Evolutionary conservation across 2,329 filamentous ascomycete genomes (phyloP), one percentile per base, ranked within the genome.

Genomic region (Verticillium dahliae): DNA sequence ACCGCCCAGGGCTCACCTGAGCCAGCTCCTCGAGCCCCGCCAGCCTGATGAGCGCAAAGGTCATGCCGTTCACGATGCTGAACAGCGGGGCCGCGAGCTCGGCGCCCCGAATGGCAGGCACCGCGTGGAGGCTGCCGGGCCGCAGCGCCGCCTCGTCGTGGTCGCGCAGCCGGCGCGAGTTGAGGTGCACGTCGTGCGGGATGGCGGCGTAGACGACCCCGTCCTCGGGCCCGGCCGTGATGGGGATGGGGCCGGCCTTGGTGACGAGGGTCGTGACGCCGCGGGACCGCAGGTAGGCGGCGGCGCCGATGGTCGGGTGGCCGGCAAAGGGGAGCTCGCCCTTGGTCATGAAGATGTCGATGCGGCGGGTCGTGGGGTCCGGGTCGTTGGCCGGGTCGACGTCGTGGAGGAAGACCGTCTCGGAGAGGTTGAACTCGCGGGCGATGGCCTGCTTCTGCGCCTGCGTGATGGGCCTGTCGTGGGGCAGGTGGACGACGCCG

Each of bases 41-140:
- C 27, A 95, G 77, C 66, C 84, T 76, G 14, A 90, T 77, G 37
- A 91, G 81, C n/a, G 85, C 74, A 72, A 92, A 92, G 1, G 84
- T 85, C 87, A 93, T 89, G 57, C 90, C 90, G 55, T 85, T 85
- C 39, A 92, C 89, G 56, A 92, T 84, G 65, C 83, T 87, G 61
- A 86, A 80, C 18, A 85, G 69, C 14, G 82, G 80, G 9, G 81
- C 78, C 11, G 67, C 63, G 37, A 76, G 65, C 71, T 80, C 77
- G 4, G 64, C 64, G 6, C 9, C 50, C 2, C 55, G 59, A 1
- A 64, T 60, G 2, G 56, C 60, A 1, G 31, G 15, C 1, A 11
- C 1, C 2, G 60, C n/a, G 33, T 52, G 22, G 10, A 65, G 57
- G 9, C 60, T 54, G 31, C 57, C 33, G 13, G 37, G 18, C 15